Conservation (phyloP, 2,329 filamentous ascomycete genomes). For the Colletotrichum limetticola region DNA sequence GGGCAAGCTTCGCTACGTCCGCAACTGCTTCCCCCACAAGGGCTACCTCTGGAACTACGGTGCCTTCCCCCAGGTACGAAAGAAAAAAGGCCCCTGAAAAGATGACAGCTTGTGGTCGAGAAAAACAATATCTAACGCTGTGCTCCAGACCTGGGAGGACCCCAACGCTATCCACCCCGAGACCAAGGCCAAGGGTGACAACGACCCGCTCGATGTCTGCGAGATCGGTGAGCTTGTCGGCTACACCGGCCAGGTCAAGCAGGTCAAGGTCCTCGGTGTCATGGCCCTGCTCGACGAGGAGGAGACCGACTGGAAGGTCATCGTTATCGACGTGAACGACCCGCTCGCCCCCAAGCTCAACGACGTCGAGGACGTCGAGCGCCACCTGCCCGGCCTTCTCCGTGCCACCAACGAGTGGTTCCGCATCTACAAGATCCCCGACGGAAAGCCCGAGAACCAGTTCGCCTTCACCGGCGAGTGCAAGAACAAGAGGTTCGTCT, state of each 20-base stretch:
- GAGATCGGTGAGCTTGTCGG: conserved; percentile 99
- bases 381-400: conserved; percentile 95
- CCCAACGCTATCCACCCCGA: conserved; percentile 95
- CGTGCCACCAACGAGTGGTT: conserved; percentile 99
- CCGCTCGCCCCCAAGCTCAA: conserved; percentile 96
- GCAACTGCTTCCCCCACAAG: conserved; percentile 99
- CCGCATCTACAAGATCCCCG: conserved; percentile 99
- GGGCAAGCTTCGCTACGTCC: conserved; percentile 98
- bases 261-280: conserved; percentile 99
- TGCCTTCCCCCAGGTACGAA: conserved; percentile 92
- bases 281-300: conserved; percentile 99
- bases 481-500: conserved; percentile 93
- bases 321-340: conserved; percentile 98
- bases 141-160: conserved; percentile 93
- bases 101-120: neutral
- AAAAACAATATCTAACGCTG: neutral
- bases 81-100: neutral
- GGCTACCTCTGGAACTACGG: conserved; percentile 99
- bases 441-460: conserved; percentile 99
- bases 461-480: conserved; percentile 99
- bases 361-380: conserved; percentile 98
- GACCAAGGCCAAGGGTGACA: conserved; percentile 99
- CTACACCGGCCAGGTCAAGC: conserved; percentile 96
- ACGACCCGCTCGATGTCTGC: conserved; percentile 98
- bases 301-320: conserved; percentile 99